These are phyloP conservation scores for Vitellaria paradoxa DNA, from an alignment of 179 eudicot genomes.

Conservation along the genomic window DNA sequence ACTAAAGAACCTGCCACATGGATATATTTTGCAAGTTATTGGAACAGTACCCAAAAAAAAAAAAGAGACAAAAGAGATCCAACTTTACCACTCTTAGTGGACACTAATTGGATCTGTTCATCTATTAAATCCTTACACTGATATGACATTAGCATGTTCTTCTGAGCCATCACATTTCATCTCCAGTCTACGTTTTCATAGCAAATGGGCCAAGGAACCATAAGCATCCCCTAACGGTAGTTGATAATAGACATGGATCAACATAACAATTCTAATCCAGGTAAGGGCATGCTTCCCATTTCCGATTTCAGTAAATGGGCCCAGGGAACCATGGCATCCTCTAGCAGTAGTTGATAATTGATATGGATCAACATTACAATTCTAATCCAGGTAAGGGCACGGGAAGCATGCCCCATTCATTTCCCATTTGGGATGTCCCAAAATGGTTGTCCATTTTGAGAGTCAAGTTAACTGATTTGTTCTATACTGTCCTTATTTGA, in stretches of 20 bases:
- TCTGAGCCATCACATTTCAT: slow-evolving; percentile 5
- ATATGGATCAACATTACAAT: too few relatives aligned
- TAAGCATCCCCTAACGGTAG: too few relatives aligned
- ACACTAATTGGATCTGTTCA: not conserved
- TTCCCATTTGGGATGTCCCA: not conserved
- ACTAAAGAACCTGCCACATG: not conserved
- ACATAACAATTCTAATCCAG: not conserved
- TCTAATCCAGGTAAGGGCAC: too few relatives aligned
- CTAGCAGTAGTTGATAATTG: too few relatives aligned
- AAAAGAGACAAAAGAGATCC: not conserved
- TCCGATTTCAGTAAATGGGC: too few relatives aligned
- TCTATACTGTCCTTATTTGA: not conserved
- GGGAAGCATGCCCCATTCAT: too few relatives aligned
- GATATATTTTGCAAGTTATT: not conserved
- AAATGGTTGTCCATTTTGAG: not conserved
- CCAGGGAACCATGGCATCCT: too few relatives aligned
- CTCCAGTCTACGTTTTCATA: not conserved
- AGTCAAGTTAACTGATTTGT: too few relatives aligned
- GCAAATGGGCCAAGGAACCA: not conserved
- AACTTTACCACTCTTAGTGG: not conserved
- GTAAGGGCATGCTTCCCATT: not conserved
- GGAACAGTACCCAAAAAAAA: not conserved
- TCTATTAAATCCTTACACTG: not conserved
- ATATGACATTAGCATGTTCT: not conserved
- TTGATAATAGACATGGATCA: not conserved